Evolutionary conservation across 2,329 filamentous ascomycete genomes (phyloP), one percentile per base, ranked within the genome.

Genomic region (Colletotrichum higginsianum): DNA sequence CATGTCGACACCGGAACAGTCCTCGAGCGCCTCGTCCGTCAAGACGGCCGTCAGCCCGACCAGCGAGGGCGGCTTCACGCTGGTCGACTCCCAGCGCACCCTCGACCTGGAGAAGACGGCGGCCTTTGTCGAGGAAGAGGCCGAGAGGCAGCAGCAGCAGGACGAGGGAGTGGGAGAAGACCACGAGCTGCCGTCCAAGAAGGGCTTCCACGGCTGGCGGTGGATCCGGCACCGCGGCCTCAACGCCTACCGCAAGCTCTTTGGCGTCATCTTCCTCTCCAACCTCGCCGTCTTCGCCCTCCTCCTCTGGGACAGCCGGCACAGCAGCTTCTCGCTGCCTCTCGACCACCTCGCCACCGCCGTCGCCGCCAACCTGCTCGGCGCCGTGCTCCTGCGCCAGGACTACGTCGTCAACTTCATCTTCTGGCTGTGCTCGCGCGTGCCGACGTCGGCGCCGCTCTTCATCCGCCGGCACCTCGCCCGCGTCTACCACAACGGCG

Each of bases 231-330:
- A 84, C 75, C 82, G 83, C 38, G 78, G 88, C 67, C 82, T 89
- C 75, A 86, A 86, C 62, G 82, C 86, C 35, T 91, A 91, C 75
- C 85, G 89, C 47, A 84, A 86, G 11, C 84, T 91, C 6, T 90
- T 91, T 77, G 85, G 86, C 61, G 61, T 89, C 16, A 81, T 89
- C 38, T 84, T 87, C 73, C 72, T 89, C 44, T 77, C 81, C 73
- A 91, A 91, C 74, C 74, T 86, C 52, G 82, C 82, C 49, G 87
- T 86, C 42, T 81, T 88, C 62, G 76, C 84, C 74, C 79, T 80
- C 65, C 79, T 87, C 63, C 75, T 87, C 26, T 75, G 81, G 63
- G 75, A 71, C 6, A 65, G 57, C 49, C 73, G 70, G 16, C 42
- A 64, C n/a, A 46, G 7, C 26, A 64, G 64, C 61, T 74, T 81